These are phyloP conservation scores for Melanogaster broomeanus DNA, from an alignment of 768 basidiomycete genomes.

Conservation along the genomic window DNA sequence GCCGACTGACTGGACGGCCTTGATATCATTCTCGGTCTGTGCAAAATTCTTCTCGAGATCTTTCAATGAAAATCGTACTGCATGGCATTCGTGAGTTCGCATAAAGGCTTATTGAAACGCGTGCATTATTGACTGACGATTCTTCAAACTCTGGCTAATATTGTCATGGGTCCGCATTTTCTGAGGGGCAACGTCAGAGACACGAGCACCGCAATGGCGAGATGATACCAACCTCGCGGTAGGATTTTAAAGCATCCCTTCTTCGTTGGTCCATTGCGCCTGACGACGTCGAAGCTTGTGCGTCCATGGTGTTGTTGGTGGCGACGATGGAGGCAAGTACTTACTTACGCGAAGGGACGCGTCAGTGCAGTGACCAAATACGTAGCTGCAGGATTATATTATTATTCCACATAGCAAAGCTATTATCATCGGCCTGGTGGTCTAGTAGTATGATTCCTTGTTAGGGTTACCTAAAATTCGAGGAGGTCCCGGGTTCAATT, in stretches of 20 bases:
- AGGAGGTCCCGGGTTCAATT: constrained; percentile 66
- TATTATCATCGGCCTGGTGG: constrained; percentile 41
- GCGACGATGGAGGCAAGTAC: background rate
- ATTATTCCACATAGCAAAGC: background rate
- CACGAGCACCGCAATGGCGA: background rate
- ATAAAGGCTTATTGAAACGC: background rate
- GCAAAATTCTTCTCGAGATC: constrained; percentile 86
- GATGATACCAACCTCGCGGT: constrained; percentile 61
- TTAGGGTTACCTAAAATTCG: constrained; percentile 45
- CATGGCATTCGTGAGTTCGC: background rate
- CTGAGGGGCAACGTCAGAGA: constrained; percentile 42
- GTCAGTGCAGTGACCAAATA: constrained; percentile 16
- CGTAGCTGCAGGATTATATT: background rate
- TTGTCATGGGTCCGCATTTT: constrained; percentile 94
- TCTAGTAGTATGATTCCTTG: constrained; percentile 59
- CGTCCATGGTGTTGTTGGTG: constrained; percentile 22
- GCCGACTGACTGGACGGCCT: constrained; percentile 97
- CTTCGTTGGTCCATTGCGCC: constrained; percentile 68
- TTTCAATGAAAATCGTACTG: constrained; percentile 91
- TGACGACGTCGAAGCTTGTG: constrained; percentile 51
- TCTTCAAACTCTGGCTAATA: constrained; percentile 87
- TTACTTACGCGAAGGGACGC: constrained; percentile 26
- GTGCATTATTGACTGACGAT: constrained; percentile 53
- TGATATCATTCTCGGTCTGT: constrained; percentile 98
- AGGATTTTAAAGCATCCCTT: constrained; percentile 71